Base-by-base conservation (phyloP, 2,329 filamentous ascomycete genomes). In the Pseudogymnoascus sp. region DNA sequence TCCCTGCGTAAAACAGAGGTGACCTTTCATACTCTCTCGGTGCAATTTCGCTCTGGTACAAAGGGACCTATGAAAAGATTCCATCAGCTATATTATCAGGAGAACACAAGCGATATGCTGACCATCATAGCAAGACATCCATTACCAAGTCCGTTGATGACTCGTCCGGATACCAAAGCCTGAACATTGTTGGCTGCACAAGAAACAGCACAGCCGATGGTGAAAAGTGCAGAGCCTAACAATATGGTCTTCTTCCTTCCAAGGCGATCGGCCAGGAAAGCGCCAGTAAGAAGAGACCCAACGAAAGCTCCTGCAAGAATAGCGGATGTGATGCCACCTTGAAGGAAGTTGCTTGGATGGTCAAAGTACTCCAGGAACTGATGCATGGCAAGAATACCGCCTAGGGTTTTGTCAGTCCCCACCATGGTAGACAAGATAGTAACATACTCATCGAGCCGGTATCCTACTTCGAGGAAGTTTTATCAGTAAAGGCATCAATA, bases 271-370 rank as follows among this genome's bases (percentile, higher is more conserved):
- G 78, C 78, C n/a, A 81, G 71, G 69, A 79, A 78, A 16, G 63
- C 63, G 2, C 77, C 77, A 0, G 78, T 79, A 4, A 71, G 66
- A 1, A 81, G 73, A 21, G 78, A 77, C 7, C 78, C 78, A 4
- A 78, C 68, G 63, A 80, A 77, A 6, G 77, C 77, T 11, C 78
- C 78, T 23, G 76, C 78, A 28, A 78, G 78, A 73, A 81, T 80
- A 19, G 77, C 75, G 4, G 75, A 75, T 4, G 77, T 79, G 48
- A 80, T 80, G 6, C 70, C 70, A 5, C 71, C 71, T 61, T 73
- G 71, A 7, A 66, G 64, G 60, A 71, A 73, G 60, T 71, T 67
- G 45, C 65, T 64, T 7, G 70, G 70, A 41, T 71, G 65, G 31
- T 72, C 62, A 65, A 73, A 70, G 45, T 72, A 73, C 5, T 63